Evolutionary conservation across 1,284 basidiomycete genomes (phyloP), one percentile per base, ranked within the genome.

Genomic region (Mixia osmundae): DNA sequence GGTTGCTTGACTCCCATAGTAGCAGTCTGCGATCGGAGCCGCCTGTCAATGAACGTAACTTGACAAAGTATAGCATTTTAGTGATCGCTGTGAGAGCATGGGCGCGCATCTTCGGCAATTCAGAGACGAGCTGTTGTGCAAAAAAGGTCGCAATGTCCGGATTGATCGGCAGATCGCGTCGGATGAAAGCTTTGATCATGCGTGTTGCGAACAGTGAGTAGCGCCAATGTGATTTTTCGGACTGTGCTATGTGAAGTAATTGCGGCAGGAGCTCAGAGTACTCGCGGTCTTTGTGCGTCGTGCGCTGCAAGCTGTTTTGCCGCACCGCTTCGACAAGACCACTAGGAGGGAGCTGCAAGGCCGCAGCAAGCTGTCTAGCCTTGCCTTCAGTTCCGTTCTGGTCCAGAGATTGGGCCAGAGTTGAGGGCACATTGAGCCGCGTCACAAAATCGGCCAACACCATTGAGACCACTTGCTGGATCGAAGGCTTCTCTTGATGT

Each of bases 401-500:
- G 27, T 37, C 12, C 29, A 20, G 29, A 22, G 21, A n/a, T 24
- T 21, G 30, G 15, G 9, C n/a, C 22, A 33, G 10, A 9, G 33
- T 25, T 9, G 47, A 50, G 5, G 54, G 53, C 44, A 57, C 55
- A 12, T 47, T 46, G 25, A 56, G 43, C 11, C 54, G 51, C n/a
- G 51, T 47, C 34, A 56, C 47, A 33, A 50, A 51, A 38, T 89
- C 78, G 44, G 71, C 66, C 12, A 76, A 69, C 25, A 85, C 62
- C 31, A 61, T 72, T 33, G 63, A 62, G 26, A 89, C 71, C 7
- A 94, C 59, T 49, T 85, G 78, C 58, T 95, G 89, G 19, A 95
- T 69, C 0, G 82, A 87, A 15, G 85, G 76, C 76, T 94, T 94
- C 52, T 87, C 80, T 54, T 91, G 79, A 46, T 82, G 76, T 53